Percentiles rank a stretch among this genome's conserved stretches.
phyloP scores from a whole-genome alignment of 768 basidiomycete genomes.

The Pleurotus citrinopileatus region DNA sequence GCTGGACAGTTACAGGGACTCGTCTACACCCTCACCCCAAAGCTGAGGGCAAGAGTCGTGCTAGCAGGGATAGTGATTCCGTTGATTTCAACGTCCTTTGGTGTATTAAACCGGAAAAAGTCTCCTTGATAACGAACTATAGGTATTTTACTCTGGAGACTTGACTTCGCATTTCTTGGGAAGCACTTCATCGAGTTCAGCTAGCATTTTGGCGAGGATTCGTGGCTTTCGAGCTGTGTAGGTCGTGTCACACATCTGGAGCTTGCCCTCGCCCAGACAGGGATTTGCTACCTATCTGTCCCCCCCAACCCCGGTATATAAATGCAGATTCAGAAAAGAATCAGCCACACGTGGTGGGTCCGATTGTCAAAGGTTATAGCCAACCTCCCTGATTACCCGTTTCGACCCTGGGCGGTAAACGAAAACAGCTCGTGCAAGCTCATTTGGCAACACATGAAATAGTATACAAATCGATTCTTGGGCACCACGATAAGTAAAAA shows the following conservation, averaged over 20 bases:
- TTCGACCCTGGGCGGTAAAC: too few relatives aligned
- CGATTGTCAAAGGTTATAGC: too few relatives aligned
- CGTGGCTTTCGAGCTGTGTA: neutral
- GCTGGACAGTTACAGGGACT: too few relatives aligned
- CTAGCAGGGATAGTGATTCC: neutral
- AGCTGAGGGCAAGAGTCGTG: neutral
- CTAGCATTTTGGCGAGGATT: neutral
- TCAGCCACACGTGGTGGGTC: too few relatives aligned
- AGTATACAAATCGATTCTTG: slow-evolving; percentile 3
- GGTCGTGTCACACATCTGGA: too few relatives aligned
- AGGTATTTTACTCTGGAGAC: neutral
- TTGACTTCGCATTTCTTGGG: neutral
- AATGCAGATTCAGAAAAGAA: too few relatives aligned
- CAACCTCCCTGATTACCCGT: too few relatives aligned
- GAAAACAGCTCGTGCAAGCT: too few relatives aligned
- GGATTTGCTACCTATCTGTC: too few relatives aligned
- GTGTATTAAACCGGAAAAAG: neutral
- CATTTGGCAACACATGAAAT: neutral
- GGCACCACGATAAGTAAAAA: slow-evolving; percentile 8
- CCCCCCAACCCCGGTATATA: too few relatives aligned
- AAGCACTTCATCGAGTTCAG: neutral
- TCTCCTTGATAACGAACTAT: neutral
- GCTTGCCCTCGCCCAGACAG: too few relatives aligned
- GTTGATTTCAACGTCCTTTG: neutral
- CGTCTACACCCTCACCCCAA: neutral